phyloP scores from a whole-genome alignment of 768 basidiomycete genomes.

The Boletus huronensis region DNA sequence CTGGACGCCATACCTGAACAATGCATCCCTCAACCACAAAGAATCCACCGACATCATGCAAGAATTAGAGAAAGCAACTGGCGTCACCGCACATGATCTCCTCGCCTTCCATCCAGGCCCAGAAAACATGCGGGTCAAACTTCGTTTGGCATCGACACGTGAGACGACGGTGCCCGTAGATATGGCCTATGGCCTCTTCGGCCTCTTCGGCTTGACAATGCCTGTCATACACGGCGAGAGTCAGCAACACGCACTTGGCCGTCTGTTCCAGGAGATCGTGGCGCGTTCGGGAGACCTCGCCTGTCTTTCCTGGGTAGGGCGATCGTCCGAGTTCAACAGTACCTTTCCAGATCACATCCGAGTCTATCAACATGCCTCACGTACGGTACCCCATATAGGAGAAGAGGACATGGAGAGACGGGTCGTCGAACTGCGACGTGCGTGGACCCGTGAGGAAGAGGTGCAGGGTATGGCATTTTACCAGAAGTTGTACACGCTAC shows the following conservation, averaged over 20 bases:
- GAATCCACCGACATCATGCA: slow-evolving; percentile 11
- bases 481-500: not conserved
- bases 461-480: slow-evolving; percentile 5
- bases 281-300: slow-evolving; percentile 18
- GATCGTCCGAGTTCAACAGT: slow-evolving; percentile 21
- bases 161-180: slow-evolving; percentile 18
- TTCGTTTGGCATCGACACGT: slow-evolving; percentile 20
- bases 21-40: slow-evolving; percentile 16
- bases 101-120: slow-evolving; percentile 11
- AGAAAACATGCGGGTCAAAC: slow-evolving; percentile 11
- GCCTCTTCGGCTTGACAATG: slow-evolving; percentile 18
- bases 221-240: slow-evolving; percentile 16
- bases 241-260: slow-evolving; percentile 17
- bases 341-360: slow-evolving; percentile 16
- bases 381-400: slow-evolving; percentile 3
- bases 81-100: slow-evolving; percentile 5
- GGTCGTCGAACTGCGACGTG: not conserved
- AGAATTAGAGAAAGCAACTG: slow-evolving; percentile 12
- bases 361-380: slow-evolving; percentile 5
- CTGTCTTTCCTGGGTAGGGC: slow-evolving; percentile 19
- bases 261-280: slow-evolving; percentile 18
- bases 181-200: slow-evolving; percentile 22
- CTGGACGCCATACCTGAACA: slow-evolving; percentile 20
- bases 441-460: slow-evolving; percentile 2
- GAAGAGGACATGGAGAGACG: slow-evolving; percentile 5